Evolutionary conservation across 768 basidiomycete genomes (phyloP).

Genomic region (Pisolithus tinctorius): DNA sequence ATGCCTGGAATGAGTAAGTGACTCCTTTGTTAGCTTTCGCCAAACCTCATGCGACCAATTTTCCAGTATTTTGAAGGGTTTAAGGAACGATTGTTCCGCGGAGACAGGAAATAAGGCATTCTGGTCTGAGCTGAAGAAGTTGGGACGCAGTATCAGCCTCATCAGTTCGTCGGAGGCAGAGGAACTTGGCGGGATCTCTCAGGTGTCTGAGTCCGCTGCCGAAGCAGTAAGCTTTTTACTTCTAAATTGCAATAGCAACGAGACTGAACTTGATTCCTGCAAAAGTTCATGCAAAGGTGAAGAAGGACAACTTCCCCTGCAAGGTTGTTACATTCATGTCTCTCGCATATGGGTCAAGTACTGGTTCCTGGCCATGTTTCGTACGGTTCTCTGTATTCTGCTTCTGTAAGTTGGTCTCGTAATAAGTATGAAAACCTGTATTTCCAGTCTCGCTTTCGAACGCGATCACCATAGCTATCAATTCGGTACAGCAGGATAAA

Average conservation of each 20-base stretch:
- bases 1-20: constrained; percentile 70
- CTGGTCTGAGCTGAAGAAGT: constrained; percentile 51
- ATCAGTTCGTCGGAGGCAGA: constrained; percentile 60
- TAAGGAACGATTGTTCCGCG: constrained; percentile 49
- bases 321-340: too few relatives aligned
- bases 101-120: constrained; percentile 60
- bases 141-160: constrained; percentile 50
- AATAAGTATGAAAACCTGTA: too few relatives aligned
- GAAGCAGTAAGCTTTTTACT: constrained; percentile 38
- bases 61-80: constrained; percentile 51
- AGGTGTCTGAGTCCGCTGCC: constrained; percentile 48
- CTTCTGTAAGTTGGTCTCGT: too few relatives aligned
- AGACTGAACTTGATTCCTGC: background rate
- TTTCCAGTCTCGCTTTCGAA: too few relatives aligned
- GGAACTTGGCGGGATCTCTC: constrained; percentile 49
- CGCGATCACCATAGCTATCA: too few relatives aligned
- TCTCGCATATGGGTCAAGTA: too few relatives aligned
- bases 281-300: constrained; percentile 22
- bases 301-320: too few relatives aligned
- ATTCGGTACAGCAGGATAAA: too few relatives aligned
- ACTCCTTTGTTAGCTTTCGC: background rate
- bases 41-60: background rate
- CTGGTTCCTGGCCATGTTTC: too few relatives aligned
- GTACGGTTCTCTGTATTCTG: too few relatives aligned
- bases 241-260: background rate